Evolutionary conservation across 768 basidiomycete species (phyloP).

Genomic region (Mycena sanguinolenta): DNA sequence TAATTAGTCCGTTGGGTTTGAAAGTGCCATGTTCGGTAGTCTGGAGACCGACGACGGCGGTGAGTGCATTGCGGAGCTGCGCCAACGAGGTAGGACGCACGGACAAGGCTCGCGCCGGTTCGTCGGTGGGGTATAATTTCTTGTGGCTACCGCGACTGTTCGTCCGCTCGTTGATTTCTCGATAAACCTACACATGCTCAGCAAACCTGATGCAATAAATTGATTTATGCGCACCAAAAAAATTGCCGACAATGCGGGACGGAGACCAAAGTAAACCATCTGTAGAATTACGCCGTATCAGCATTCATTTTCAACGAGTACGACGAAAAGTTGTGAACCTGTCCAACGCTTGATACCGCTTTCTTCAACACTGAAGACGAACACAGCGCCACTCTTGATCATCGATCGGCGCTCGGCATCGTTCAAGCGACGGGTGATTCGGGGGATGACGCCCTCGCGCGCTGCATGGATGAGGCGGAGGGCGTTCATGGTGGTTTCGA

Average conservation of each 20-base stretch:
- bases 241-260: slow-evolving; percentile 87
- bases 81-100: slow-evolving; percentile 58
- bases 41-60: slow-evolving; percentile 47
- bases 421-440: slow-evolving; percentile 87
- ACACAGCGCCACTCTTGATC: slow-evolving; percentile 79
- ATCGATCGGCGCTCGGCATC: slow-evolving; percentile 81
- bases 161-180: slow-evolving; percentile 80
- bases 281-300: slow-evolving; percentile 46
- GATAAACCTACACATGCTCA: slow-evolving; percentile 71
- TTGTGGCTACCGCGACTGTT: slow-evolving; percentile 66
- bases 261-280: slow-evolving; percentile 85
- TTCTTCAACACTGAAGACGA: slow-evolving; percentile 90
- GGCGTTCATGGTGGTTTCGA: slow-evolving; percentile 86
- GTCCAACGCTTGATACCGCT: slow-evolving; percentile 93
- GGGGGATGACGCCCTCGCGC: slow-evolving; percentile 81
- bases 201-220: slow-evolving; percentile 3
- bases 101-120: slow-evolving; percentile 53
- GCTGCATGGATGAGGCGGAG: slow-evolving; percentile 88
- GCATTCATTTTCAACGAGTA: slow-evolving; percentile 2
- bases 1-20: slow-evolving; percentile 81
- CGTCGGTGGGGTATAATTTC: slow-evolving; percentile 66
- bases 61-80: slow-evolving; percentile 41
- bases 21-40: slow-evolving; percentile 69
- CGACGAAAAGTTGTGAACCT: slow-evolving; percentile 53
- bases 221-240: slow-evolving; percentile 67